Percentiles rank a stretch among this genome's conserved stretches.
Conservation (phyloP, 2,329 filamentous ascomycete genomes). For the Ascocoryne sarcoides region DNA sequence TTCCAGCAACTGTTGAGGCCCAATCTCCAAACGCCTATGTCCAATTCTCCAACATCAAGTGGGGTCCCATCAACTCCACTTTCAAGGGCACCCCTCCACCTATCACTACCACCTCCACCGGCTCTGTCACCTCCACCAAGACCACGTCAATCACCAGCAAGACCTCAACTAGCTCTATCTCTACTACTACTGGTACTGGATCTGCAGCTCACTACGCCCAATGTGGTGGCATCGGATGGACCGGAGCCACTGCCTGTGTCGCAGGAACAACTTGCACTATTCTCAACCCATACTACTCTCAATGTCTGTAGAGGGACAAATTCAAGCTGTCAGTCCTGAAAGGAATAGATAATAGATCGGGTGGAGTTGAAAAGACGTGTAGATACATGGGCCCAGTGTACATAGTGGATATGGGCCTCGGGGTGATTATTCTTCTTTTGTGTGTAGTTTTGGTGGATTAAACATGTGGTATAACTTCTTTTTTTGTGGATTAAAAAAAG, state of each 20-base stretch:
- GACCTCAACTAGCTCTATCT: conserved; percentile 12
- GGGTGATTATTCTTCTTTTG: conserved; percentile 8
- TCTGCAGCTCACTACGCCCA: not conserved
- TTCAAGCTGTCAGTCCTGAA: conserved; percentile 7
- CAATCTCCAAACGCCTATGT: conserved; percentile 37
- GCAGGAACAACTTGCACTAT: not conserved
- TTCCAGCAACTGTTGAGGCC: conserved; percentile 40
- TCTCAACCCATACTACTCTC: conserved; percentile 19
- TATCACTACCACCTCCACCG: conserved; percentile 6
- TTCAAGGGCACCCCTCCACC: conserved; percentile 12
- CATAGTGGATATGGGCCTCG: not conserved
- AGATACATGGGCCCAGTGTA: conserved; percentile 10
- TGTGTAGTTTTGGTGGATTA: conserved; percentile 12
- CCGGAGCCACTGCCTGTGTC: conserved; percentile 1
- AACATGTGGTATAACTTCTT: too few species aligned
- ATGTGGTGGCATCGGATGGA: conserved; percentile 3
- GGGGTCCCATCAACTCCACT: conserved; percentile 27
- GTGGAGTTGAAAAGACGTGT: conserved; percentile 10
- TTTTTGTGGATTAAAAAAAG: not conserved
- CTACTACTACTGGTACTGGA: not conserved
- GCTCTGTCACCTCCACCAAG: conserved; percentile 13
- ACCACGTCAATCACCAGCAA: conserved; percentile 12
- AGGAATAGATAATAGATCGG: conserved; percentile 5
- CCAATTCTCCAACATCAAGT: conserved; percentile 30
- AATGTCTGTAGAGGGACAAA: conserved; percentile 17